A percentile compares a stretch with the other conserved stretches of the same genome.
These are phyloP conservation scores for Beauveria scarabaeidicola DNA, from an alignment of 2,329 filamentous ascomycete species.

Conservation along the genomic window DNA sequence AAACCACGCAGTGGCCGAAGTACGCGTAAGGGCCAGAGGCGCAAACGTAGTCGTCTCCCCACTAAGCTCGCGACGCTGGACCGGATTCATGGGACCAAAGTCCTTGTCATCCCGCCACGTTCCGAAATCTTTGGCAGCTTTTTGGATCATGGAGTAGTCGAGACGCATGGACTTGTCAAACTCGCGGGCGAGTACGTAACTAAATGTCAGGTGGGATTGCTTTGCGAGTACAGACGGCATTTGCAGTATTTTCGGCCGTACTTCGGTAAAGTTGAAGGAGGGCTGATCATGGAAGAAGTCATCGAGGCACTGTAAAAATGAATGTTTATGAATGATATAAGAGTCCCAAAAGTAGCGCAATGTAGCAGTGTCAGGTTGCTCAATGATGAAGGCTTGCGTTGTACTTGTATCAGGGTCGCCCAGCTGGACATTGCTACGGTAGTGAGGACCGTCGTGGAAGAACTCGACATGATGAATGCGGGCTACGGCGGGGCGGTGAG, in stretches of 20 bases:
- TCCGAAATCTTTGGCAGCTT: constrained; percentile 2
- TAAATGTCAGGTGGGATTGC: constrained; percentile 6
- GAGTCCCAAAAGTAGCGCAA: neutral
- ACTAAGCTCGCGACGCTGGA: constrained; percentile 6
- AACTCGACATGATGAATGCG: constrained; percentile 9
- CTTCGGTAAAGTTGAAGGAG: constrained; percentile 10
- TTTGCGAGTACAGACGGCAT: constrained; percentile 9
- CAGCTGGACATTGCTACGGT: neutral
- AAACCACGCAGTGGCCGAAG: constrained; percentile 10
- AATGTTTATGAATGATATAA: neutral
- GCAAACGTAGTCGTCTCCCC: constrained; percentile 7
- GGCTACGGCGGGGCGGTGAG: neutral
- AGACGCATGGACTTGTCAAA: constrained; percentile 9
- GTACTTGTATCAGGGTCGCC: neutral
- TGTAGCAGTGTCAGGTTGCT: constrained; percentile 3
- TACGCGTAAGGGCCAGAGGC: constrained; percentile 8
- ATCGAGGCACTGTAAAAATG: constrained; percentile 9
- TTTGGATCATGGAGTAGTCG: constrained; percentile 8
- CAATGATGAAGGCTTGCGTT: constrained; percentile 5
- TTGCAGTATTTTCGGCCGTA: neutral
- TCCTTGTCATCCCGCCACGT: constrained; percentile 11
- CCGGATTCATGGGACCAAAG: constrained; percentile 13
- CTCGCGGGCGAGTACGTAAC: constrained; percentile 8
- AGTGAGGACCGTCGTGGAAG: neutral
- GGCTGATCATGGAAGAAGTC: constrained; percentile 11